Base-by-base conservation (phyloP, 2,329 filamentous ascomycete species). In the Alternaria sp. region DNA sequence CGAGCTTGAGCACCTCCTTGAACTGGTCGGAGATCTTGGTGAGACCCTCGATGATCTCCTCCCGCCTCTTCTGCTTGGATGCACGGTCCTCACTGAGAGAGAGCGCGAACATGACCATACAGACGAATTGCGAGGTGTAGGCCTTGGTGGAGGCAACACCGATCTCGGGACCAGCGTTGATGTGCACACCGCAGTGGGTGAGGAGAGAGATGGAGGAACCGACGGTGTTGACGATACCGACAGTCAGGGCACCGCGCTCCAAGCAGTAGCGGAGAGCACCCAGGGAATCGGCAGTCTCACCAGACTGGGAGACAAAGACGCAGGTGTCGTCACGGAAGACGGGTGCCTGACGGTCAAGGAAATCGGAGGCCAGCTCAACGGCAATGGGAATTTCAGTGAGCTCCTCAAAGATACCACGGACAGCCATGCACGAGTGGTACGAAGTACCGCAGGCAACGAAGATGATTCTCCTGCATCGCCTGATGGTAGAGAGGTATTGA, bases 271-370 rank as follows among this genome's bases (percentile, higher is more conserved):
- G 91, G 69, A 99, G 90, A 67, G 96, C 96, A 92, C 97, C 91
- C 72, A 99, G 87, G 19, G 96, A 99, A 82, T 99, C 96, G 51
- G 96, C 96, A 62, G 96, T 99, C 87, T 99, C 96, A 77, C 96
- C 96, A 65, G 96, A 99, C 83, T 99, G 96, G 9, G 96, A 99
- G 69, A 99, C 96, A 79, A 99, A 99, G 63, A 99, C 93, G 81
- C 95, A 98, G 17, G 96, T 99, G 83, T 99, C 95, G 81, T 99
- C 96, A 84, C 96, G 92, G 93, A 99, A 99, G 67, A 99, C 95
- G 26, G 96, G 96, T 10, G 96, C 96, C 81, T 97, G 88, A 81
- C 96, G 90, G 81, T 99, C 96, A 62, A 99, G 88, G 88, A 99
- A 99, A 83, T 99, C 96, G 46, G 96, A 99, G 51, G 96, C 96